Evolutionary conservation across 192 early-diverging fungal genomes (phyloP).

Genomic region (Gonapodya prolifera): DNA sequence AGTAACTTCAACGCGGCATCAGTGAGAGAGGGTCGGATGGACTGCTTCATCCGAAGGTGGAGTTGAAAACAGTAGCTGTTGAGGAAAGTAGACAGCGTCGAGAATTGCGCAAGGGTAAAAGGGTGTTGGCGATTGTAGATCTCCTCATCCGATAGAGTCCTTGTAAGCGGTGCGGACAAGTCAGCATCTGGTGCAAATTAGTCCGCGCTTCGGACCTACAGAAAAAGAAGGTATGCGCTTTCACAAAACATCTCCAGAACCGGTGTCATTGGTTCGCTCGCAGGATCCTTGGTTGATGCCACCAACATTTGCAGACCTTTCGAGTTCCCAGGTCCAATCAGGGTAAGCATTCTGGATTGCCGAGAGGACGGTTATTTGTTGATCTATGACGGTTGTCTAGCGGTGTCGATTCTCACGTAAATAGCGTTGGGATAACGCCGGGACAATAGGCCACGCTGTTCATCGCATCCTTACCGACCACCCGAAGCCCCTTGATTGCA

Average conservation of each 20-base stretch:
- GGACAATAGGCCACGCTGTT: not conserved
- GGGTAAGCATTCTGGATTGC: not conserved
- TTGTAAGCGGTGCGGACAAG: constrained; percentile 7
- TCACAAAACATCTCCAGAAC: constrained; percentile 55
- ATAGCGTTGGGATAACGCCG: not conserved
- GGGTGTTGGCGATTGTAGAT: constrained; percentile 46
- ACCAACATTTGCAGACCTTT: constrained; percentile 37
- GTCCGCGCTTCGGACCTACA: constrained; percentile 24
- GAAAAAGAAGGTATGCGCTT: constrained; percentile 34
- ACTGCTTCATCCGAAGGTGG: not conserved
- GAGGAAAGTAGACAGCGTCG: constrained; percentile 37
- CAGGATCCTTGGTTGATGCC: constrained; percentile 31
- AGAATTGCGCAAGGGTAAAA: constrained; percentile 33
- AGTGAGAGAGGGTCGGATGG: constrained; percentile 8
- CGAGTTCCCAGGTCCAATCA: not conserved
- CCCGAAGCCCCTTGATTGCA: not conserved
- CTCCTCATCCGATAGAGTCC: constrained; percentile 47
- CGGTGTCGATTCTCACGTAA: not conserved
- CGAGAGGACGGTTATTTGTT: no score
- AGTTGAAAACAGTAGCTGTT: constrained; percentile 48
- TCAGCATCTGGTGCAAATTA: constrained; percentile 2
- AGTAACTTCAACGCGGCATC: constrained; percentile 25
- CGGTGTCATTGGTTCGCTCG: constrained; percentile 39
- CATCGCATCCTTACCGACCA: not conserved
- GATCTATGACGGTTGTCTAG: no score